A percentile compares a stretch with the other conserved stretches of the same genome.
Evolutionary conservation across 139 green algal genomes (phyloP).

Genomic region (Protoeuglena noctilucae): DNA sequence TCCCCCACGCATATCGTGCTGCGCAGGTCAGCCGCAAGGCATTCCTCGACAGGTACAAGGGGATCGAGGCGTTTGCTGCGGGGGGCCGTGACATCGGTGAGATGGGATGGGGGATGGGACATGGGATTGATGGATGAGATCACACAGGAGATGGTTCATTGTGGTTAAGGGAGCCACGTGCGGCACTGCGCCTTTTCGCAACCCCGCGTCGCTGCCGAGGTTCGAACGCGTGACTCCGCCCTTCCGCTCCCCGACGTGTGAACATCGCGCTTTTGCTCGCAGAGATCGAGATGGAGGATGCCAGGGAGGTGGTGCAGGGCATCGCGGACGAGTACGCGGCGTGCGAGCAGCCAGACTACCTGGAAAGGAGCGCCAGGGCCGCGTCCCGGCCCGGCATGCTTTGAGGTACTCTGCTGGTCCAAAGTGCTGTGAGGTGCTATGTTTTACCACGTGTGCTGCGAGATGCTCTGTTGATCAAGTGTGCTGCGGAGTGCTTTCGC

Average conservation of each 20-base stretch:
- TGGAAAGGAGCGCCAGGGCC: constrained; percentile 24
- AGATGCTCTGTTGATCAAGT: too few species aligned
- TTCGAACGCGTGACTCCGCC: too few species aligned
- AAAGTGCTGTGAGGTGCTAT: too few species aligned
- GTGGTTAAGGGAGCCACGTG: background rate
- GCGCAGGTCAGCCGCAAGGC: constrained; percentile 19
- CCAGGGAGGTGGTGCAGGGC: constrained; percentile 56
- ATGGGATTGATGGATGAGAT: too few species aligned
- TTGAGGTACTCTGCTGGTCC: too few species aligned
- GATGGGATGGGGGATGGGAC: background rate
- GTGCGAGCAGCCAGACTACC: constrained; percentile 70
- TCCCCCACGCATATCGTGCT: too few species aligned
- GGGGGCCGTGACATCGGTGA: constrained; percentile 9
- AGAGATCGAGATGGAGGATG: constrained; percentile 88
- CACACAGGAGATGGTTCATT: too few species aligned
- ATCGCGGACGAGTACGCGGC: constrained; percentile 72
- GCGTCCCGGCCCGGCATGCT: too few species aligned
- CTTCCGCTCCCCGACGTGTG: background rate
- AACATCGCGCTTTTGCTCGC: constrained; percentile 4
- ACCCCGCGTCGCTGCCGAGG: background rate
- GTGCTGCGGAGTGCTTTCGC: too few species aligned
- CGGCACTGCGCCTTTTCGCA: background rate
- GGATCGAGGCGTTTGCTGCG: constrained; percentile 29
- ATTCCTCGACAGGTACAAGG: constrained; percentile 34
- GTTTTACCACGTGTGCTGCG: too few species aligned